Evolutionary conservation across 768 basidiomycete genomes (phyloP), one percentile per base, ranked within the genome.

Genomic region (Boletus pseudopeckii): DNA sequence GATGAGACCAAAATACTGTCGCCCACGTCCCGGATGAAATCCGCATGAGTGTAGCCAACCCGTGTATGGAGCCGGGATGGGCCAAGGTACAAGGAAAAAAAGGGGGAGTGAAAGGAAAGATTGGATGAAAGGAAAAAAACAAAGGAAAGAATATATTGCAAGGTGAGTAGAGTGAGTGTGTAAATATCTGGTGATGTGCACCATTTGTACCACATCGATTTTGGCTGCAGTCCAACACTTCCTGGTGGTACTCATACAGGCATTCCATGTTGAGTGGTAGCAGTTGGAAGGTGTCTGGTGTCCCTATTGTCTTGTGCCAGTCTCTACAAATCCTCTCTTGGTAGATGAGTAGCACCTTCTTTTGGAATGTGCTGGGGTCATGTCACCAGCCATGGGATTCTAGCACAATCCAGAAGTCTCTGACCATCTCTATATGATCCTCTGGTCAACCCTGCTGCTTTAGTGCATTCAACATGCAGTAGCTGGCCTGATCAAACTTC

Each of bases 241-340:
- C 18, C 2, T 48, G 48, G 1, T 40, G 26, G 7, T 18, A 48
- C 0, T 48, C 14, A 0, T 48, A 9, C 1, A 48, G 8, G 1
- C 8, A 2, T 1, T 14, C 26, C 0, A 1, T 7, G 1, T 20
- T 2, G 0, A 48, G 26, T 0, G 4, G 47, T 0, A 30, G 8
- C 0, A 39, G 18, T 1, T 7, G 1, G 14, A 48, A 48, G 9
- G 47, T 1, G 1, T 38, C 37, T 3, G 4, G 6, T 0, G 5
- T 48, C 1, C 26, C n/a, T 0, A 39, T 8, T 0, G 14, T 48
- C n/a, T 48, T 48, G 8, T 48, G 37, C 24, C 47, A 48, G 1
- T 48, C 36, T 7, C 11, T 26, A 0, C 5, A 2, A 0, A 48
- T 1, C 1, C 46, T 48, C 1, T 4, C 46, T 14, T 48, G 46